Evolutionary conservation across 768 basidiomycete species (phyloP), one percentile per base, ranked within the genome.

Genomic region (Boletus reticuloceps): DNA sequence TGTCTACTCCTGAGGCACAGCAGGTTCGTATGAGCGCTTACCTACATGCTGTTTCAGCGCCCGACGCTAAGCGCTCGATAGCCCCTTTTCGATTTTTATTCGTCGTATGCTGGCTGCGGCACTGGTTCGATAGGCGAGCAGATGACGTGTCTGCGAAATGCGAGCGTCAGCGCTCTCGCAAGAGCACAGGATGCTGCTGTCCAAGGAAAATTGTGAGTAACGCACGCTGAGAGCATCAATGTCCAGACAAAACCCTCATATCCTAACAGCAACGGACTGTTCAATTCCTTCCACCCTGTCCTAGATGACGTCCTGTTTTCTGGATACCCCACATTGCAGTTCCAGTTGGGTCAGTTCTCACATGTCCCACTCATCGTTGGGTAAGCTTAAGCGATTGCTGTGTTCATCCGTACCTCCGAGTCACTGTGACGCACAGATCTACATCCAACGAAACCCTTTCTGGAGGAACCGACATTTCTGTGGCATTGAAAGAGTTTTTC

Each of bases 381-480:
- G 85, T 85, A 61, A 19, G 75, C 66, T 25, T 43, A 19, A 41
- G 27, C 3, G 29, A 20, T 50, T 53, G 42, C 54, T 42, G 27
- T 49, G 27, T 49, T n/a, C 14, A 0, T 37, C 22, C 42, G 31
- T 51, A 34, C 36, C 42, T 17, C n/a, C n/a, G n/a, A n/a, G n/a
- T n/a, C 20, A 45, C 50, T 38, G 8, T 31, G 37, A 40, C n/a
- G 45, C 22, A n/a, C 50, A 75, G 85, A 3, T 72, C 83, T 0
- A 83, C 82, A 4, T 80, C 82, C 8, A 84, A 88, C 47, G 84
- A 87, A 62, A 82, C 85, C 2, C 65, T 81, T 34, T 74, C 78
- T 5, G 69, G 74, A 12, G 77, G 79, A 3, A 59, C 58, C 16
- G 69, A 75, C 47, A 75, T 58, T 37, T 56, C 69, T 1, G 45